Evolutionary conservation across 495 filamentous ascomycete species (phyloP).

Genomic region (Trichocladium uniseriatum): DNA sequence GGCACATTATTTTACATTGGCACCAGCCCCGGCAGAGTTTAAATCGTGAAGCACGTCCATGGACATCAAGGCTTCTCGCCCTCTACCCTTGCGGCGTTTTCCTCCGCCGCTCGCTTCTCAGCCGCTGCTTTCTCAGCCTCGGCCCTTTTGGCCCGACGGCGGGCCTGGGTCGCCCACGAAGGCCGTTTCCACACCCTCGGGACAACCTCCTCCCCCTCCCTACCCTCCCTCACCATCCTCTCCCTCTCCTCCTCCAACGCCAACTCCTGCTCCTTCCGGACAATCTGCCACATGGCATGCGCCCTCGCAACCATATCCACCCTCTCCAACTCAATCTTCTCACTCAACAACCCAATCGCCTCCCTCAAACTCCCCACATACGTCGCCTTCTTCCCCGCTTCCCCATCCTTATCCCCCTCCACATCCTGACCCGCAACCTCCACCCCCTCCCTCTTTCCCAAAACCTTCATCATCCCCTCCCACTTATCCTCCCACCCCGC

Average conservation of each 20-base stretch:
- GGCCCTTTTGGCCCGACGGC: background rate
- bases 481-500: slow-evolving; percentile 3
- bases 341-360: slow-evolving; percentile 10
- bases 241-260: slow-evolving; percentile 32
- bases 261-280: slow-evolving; percentile 37
- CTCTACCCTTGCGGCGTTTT: no score
- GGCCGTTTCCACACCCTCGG: background rate
- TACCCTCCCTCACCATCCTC: slow-evolving; percentile 7
- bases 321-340: slow-evolving; percentile 13
- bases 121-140: no score
- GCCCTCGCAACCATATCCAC: slow-evolving; percentile 30
- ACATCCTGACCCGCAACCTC: background rate
- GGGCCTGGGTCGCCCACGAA: background rate
- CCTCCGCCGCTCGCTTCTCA: no score
- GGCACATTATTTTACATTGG: no score
- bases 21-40: no score
- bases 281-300: slow-evolving; percentile 39
- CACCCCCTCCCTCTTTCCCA: slow-evolving; percentile 10
- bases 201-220: background rate
- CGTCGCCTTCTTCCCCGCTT: background rate
- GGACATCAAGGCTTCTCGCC: no score
- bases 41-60: no score
- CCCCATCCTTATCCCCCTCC: background rate
- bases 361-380: slow-evolving; percentile 1
- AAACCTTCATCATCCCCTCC: slow-evolving; percentile 11